Percentiles rank a stretch among this genome's conserved stretches.
Conservation (phyloP, 2,329 filamentous ascomycete genomes). For the Phaeosphaeriaceae sp. region DNA sequence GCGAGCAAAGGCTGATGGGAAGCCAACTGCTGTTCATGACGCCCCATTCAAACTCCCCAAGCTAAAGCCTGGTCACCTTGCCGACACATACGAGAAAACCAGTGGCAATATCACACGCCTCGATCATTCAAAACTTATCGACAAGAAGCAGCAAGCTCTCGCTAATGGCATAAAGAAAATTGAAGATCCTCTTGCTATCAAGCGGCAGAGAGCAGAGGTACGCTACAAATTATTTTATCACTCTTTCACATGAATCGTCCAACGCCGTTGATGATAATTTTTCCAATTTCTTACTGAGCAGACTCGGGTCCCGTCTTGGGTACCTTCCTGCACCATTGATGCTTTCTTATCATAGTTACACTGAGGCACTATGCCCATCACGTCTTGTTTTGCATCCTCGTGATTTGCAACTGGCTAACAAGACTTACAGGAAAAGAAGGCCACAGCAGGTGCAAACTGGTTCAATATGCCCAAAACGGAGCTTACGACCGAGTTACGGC, state of each 20-base stretch:
- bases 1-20: conserved; percentile 47
- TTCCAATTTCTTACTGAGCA: conserved; percentile 74
- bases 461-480: conserved; percentile 86
- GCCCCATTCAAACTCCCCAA: conserved; percentile 57
- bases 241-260: no score
- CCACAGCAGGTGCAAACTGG: conserved; percentile 81
- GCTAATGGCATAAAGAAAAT: conserved; percentile 60
- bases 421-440: conserved; percentile 59
- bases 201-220: conserved; percentile 60
- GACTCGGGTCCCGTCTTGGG: conserved; percentile 80
- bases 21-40: conserved; percentile 32
- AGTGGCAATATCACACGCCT: conserved; percentile 60
- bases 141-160: conserved; percentile 55
- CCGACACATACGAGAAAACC: conserved; percentile 62
- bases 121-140: conserved; percentile 59
- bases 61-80: conserved; percentile 54
- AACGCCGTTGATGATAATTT: conserved; percentile 69
- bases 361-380: conserved; percentile 57
- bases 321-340: conserved; percentile 72
- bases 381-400: conserved; percentile 6
- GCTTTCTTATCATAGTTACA: conserved; percentile 76
- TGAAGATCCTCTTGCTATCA: conserved; percentile 58
- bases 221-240: conserved; percentile 17
- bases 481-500: conserved; percentile 82
- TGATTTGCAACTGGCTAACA: conserved; percentile 24